Base-by-base conservation (phyloP, 129 eudicot species). In the Glebionis coronaria region DNA sequence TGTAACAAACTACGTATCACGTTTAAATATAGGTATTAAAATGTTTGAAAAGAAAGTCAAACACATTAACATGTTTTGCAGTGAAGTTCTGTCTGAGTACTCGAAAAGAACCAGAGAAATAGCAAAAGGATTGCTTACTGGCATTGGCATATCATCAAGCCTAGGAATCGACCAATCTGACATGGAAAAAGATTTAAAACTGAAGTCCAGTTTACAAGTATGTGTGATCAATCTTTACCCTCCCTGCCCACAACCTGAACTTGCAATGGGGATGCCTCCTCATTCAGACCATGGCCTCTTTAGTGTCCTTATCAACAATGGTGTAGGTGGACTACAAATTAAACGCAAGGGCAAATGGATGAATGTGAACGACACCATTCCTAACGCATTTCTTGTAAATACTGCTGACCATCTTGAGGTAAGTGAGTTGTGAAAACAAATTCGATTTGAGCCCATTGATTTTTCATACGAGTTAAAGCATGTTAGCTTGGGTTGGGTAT, bases 361-460 rank as follows among this genome's bases (percentile, higher is more conserved):
- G 58, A 61, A 74, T 57, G 85, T 80, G 19, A 63, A 75, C 16
- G 69, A 80, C 29, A 70, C 83, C 28, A 44, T 78, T 40, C 86
- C 92, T 27, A 75, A 80, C 58, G 78, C 92, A 9, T 77, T 86
- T 49, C 61, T 86, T 29, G 83, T 86, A 54, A 86, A 86, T 63
- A 77, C 77, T 0, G 88, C 70, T 0, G 88, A 86, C 51, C 92
- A 82, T 9, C 87, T 86, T 65, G 84, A 86, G 88, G 92, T 86
- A 79, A 31, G 40, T 31, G 9, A 31, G 5, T 31, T 31, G 40
- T 31, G 40, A 5, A 31, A 31, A 31, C 40, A 31, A 9, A 31
- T 31, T 31, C 8, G 15, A 29, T 2, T 4, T 11, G 13, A 47
- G 5, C 53, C 53, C 53, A 4, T 12, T 47, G 11, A 19, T 0